Conservation (phyloP, 345 rosid genomes). For the Raphanus sativus region DNA sequence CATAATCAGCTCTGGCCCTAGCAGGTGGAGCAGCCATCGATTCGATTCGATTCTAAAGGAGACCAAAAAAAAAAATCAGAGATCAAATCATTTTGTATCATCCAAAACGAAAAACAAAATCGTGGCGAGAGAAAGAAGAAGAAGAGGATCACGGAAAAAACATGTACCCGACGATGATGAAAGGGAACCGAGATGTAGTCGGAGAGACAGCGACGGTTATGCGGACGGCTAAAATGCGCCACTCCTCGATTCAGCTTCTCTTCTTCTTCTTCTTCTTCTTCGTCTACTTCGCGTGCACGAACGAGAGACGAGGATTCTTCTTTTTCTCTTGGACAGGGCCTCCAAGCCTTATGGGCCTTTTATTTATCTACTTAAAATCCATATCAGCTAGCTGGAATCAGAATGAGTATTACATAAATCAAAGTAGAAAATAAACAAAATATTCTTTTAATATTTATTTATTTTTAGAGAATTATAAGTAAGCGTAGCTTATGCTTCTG, state of each 20-base stretch:
- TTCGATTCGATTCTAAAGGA: constrained; percentile 11
- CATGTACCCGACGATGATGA: constrained; percentile 15
- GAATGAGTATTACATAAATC: no score
- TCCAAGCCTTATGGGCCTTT: constrained; percentile 34
- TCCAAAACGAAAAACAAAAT: constrained; percentile 1
- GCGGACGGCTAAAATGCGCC: constrained; percentile 37
- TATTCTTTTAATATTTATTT: no score
- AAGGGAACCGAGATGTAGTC: constrained; percentile 8
- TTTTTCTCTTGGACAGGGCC: constrained; percentile 1
- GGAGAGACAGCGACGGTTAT: constrained; percentile 2
- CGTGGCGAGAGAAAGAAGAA: neutral
- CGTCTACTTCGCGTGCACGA: constrained; percentile 33
- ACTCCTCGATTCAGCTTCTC: constrained; percentile 29
- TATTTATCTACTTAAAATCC: neutral
- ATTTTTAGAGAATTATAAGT: no score
- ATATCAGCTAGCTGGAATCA: no score
- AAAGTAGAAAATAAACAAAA: no score
- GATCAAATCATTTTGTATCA: constrained; percentile 23
- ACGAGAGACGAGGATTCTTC: neutral
- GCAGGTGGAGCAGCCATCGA: constrained; percentile 78
- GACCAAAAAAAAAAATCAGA: neutral
- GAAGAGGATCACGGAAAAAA: neutral
- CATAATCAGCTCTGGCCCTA: constrained; percentile 76
- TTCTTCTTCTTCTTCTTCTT: constrained; percentile 4
- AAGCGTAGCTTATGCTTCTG: no score